These are phyloP conservation scores for Calocybe gangraenosa DNA, from an alignment of 768 basidiomycete genomes.

Conservation along the genomic window DNA sequence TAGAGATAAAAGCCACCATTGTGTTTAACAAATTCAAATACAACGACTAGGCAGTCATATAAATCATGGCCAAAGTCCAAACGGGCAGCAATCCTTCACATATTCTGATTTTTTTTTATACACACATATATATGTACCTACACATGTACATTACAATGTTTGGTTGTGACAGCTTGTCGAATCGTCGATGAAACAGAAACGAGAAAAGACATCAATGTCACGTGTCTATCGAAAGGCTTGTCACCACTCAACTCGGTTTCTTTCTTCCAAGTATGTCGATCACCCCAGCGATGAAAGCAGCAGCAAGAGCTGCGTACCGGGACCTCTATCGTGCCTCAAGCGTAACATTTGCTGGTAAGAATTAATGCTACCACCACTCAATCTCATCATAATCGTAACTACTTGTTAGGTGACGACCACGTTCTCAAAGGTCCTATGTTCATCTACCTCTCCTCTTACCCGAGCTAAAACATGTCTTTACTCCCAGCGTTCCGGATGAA, in stretches of 20 bases:
- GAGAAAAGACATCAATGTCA: too few relatives aligned
- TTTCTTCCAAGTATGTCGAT: constrained; percentile 40
- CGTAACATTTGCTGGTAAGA: constrained; percentile 60
- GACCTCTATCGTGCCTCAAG: constrained; percentile 63
- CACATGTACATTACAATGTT: too few relatives aligned
- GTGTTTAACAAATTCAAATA: too few relatives aligned
- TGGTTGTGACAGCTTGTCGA: too few relatives aligned
- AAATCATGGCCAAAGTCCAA: too few relatives aligned
- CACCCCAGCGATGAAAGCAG: constrained; percentile 51
- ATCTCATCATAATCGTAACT: constrained; percentile 3
- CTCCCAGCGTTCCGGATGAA: constrained; percentile 66
- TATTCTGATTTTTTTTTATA: too few relatives aligned
- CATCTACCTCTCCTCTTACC: not conserved
- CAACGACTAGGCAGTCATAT: too few relatives aligned
- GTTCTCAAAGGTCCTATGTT: constrained; percentile 45
- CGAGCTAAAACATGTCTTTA: constrained; percentile 9
- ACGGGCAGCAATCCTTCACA: too few relatives aligned
- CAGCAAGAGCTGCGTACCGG: constrained; percentile 73
- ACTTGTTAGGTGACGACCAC: constrained; percentile 46
- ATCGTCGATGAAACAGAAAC: too few relatives aligned
- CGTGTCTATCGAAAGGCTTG: too few relatives aligned
- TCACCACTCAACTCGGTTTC: not conserved
- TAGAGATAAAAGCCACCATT: too few relatives aligned
- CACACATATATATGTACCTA: too few relatives aligned
- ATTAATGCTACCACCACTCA: not conserved